These are phyloP conservation scores for Cnidoscolus chayamansa DNA, from an alignment of 441 rosid genomes.

Conservation along the genomic window DNA sequence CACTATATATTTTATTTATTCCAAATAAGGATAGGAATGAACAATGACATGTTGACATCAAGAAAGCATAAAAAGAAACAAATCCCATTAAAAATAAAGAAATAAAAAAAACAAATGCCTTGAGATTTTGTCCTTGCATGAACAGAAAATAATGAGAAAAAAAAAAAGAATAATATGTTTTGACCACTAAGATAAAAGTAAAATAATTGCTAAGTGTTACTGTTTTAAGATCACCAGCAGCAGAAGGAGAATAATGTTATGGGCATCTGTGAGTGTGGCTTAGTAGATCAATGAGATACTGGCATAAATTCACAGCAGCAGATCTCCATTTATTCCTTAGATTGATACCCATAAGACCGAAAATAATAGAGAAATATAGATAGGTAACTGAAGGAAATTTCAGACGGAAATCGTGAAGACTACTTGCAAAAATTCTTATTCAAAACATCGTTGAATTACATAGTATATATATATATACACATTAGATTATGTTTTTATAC, in stretches of 20 bases:
- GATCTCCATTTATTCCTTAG: constrained; percentile 30
- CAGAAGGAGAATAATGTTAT: constrained; percentile 20
- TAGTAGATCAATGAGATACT: constrained; percentile 26
- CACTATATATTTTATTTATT: constrained; percentile 30
- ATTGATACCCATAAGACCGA: constrained; percentile 18
- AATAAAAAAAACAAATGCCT: neutral
- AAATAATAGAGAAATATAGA: no score
- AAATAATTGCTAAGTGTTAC: neutral
- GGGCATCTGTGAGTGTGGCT: constrained; percentile 31
- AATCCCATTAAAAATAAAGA: constrained; percentile 17
- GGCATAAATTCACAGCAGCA: constrained; percentile 35
- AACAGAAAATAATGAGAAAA: neutral
- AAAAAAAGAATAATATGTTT: constrained; percentile 3
- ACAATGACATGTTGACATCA: constrained; percentile 34
- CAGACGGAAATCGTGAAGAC: no score
- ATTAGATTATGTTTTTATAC: no score
- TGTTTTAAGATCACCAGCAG: neutral
- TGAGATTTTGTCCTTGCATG: constrained; percentile 15
- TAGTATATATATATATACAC: no score
- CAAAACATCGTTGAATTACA: no score
- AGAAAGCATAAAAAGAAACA: constrained; percentile 30
- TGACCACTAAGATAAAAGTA: neutral
- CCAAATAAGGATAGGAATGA: constrained; percentile 50
- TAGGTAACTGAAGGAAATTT: no score
- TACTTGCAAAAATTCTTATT: no score